These are phyloP conservation scores for Guadua angustifolia DNA, from an alignment of 176 grass and related monocot species.

Conservation along the genomic window DNA sequence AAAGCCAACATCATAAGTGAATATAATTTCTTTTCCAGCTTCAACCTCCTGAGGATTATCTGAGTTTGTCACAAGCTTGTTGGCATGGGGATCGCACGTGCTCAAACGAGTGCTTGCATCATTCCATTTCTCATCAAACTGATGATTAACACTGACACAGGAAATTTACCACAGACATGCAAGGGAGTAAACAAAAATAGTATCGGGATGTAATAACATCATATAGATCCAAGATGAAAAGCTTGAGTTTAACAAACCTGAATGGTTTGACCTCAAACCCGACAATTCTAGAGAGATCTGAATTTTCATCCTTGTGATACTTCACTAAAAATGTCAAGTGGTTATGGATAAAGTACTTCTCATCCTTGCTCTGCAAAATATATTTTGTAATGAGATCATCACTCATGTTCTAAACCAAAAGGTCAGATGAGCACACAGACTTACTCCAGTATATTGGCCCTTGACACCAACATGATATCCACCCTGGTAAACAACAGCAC, in stretches of 20 bases:
- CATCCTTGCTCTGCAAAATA: constrained; percentile 46
- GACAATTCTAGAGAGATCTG: constrained; percentile 47
- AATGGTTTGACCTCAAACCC: constrained; percentile 49
- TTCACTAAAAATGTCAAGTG: constrained; percentile 54
- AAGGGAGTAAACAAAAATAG: not conserved
- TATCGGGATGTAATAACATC: not conserved
- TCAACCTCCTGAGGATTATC: not conserved
- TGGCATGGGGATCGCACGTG: not conserved
- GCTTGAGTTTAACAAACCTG: constrained; percentile 17
- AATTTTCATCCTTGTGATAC: constrained; percentile 49
- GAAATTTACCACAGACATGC: not conserved
- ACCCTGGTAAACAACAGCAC: constrained; percentile 35
- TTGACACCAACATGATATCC: constrained; percentile 54
- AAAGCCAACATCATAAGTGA: not conserved
- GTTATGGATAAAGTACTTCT: constrained; percentile 52
- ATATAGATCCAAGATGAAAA: not conserved
- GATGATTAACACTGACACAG: not conserved
- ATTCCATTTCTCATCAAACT: not conserved
- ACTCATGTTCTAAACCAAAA: not conserved
- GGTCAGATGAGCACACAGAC: constrained; percentile 8
- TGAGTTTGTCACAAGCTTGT: not conserved
- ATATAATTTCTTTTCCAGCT: not conserved
- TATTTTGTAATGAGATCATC: not conserved
- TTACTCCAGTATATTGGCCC: constrained; percentile 50
- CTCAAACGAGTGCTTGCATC: not conserved